Conservation (phyloP, 139 green algal species). For the Marvania coccoides region DNA sequence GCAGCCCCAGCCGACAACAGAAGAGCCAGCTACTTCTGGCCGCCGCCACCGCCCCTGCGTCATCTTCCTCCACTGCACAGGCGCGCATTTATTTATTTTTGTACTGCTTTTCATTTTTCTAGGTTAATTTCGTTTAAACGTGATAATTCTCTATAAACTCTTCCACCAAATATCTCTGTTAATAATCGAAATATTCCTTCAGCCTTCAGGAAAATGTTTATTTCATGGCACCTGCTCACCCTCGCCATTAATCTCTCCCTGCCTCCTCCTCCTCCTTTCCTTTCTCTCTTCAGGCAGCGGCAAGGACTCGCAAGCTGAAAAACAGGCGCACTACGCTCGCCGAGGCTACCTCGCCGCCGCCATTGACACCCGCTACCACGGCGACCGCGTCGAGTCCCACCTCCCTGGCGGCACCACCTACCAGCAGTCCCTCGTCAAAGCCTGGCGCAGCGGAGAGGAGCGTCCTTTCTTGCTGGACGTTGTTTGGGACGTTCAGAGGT, state of each 20-base stretch:
- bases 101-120: too few species aligned
- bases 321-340: constrained; percentile 30
- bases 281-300: constrained; percentile 38
- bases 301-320: constrained; percentile 22
- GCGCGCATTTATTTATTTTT: too few species aligned
- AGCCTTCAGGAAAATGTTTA: too few species aligned
- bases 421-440: constrained; percentile 29
- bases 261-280: constrained; percentile 23
- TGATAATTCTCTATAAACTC: too few species aligned
- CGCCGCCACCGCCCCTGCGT: constrained; percentile 7
- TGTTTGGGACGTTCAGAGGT: constrained; percentile 56
- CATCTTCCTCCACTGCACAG: constrained; percentile 42
- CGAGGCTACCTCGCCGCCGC: constrained; percentile 44
- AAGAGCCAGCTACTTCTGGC: neutral
- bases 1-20: too few species aligned
- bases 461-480: constrained; percentile 65
- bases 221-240: too few species aligned
- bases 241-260: too few species aligned
- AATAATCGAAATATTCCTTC: too few species aligned
- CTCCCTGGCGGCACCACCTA: constrained; percentile 20
- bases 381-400: constrained; percentile 6
- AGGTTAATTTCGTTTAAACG: too few species aligned
- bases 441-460: constrained; percentile 39
- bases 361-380: constrained; percentile 57
- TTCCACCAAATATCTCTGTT: too few species aligned